Evolutionary conservation across 2,329 filamentous ascomycete species (phyloP), one percentile per base, ranked within the genome.

Genomic region (Trichophaea hybrida): DNA sequence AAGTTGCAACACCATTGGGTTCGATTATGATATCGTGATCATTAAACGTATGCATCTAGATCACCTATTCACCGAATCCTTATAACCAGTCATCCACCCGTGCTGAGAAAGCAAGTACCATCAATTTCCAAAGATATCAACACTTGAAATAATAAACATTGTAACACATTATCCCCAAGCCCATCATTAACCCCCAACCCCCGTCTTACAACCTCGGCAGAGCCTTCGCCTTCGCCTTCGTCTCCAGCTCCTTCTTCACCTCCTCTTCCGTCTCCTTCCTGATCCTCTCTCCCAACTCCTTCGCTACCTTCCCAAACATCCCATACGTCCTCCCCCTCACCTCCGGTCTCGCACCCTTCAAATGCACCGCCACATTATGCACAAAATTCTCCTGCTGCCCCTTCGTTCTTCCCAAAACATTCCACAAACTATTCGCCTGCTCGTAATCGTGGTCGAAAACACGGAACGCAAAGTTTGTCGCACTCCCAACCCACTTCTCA

Each of bases 331-430:
- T 74, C 66, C 77, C 74, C 40, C 81, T 75, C 40, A 81, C 78
- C 64, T 77, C 76, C 60, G 74, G 72, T 65, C 77, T 73, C 1
- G 80, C 80, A 55, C 71, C 76, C 49, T 72, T 72, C 63, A 85
- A 71, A 66, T 84, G 80, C 2, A 73, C 78, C 2, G 80, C 71
- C 15, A 84, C 74, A 64, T 84, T 85, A 59, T 73, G 69, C 43
- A 84, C 71, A 60, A 82, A 81, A 69, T 81, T 80, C 1, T 80
- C 76, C 70, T 84, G 80, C 69, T 83, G 81, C 2, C 79, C 80
- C 2, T 71, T 65, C 1, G 74, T 73, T 31, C 71, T 72, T 51
- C 76, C 77, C 2, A 77, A 70, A 15, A 77, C 74, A 49, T 74
- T 67, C 77, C 77, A 80, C 12, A 80, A 71, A 2, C 70, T 72